Base-by-base conservation (phyloP, 2,329 filamentous ascomycete genomes). In the Xylariaceae sp. region DNA sequence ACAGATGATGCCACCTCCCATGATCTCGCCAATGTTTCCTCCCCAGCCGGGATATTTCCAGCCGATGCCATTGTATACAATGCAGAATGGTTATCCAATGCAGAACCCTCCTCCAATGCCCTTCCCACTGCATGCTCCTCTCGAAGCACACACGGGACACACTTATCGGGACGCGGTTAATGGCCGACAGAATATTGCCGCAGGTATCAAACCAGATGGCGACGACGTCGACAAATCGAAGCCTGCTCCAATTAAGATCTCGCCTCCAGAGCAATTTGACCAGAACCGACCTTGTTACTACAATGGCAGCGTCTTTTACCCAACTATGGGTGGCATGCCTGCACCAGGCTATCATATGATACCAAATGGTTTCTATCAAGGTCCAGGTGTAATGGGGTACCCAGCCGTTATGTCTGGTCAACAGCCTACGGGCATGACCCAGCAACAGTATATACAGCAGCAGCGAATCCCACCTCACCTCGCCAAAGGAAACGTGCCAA, bases 231-330 rank as follows among this genome's bases (percentile, higher is more conserved):
- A 65, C 30, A 67, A 61, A 39, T 37, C 54, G 15, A 61, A 55
- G 34, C 52, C 59, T 13, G 51, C 60, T 22, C 45, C 59, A 24
- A 59, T 64, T 26, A 60, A 56, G 31, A 53, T 68, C 30, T 64
- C 69, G 2, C 62, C 67, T 9, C 64, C 67, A 0, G 70, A 71
- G 15, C 66, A 71, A 38, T 68, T 72, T 41, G 73, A 78, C 38
- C 64, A 61, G 19, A 64, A 52, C 24, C 67, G 67, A 28, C 69
- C 73, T 1, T 73, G 69, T 49, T 60, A 64, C 43, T 62, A 60
- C 52, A 71, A 74, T 38, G 68, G 69, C 1, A 69, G 72, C 39
- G 64, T 69, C 60, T 53, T 70, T 48, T 63, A 70, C 45, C 66
- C 66, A 2, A 6, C 46, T n/a, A 35, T 49, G 42, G 52, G 43